Conservation (phyloP, 2,329 filamentous ascomycete genomes). For the Trichoderma sp. region DNA sequence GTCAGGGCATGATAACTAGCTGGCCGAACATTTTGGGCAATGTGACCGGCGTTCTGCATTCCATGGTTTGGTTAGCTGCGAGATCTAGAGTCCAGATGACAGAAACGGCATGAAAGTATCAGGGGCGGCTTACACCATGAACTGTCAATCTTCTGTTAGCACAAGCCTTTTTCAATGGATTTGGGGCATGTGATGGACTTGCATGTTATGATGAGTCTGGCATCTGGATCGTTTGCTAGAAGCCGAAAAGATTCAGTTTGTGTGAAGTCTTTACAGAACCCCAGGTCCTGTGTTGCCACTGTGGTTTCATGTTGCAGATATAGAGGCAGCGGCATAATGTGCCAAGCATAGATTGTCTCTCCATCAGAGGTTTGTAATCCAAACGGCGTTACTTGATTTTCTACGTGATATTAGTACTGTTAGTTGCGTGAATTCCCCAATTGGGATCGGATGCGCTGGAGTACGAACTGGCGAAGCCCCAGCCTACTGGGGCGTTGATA, state of each 20-base stretch:
- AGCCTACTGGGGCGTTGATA: constrained; percentile 72
- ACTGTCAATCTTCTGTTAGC: constrained; percentile 40
- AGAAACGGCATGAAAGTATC: neutral
- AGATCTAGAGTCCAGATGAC: constrained; percentile 29
- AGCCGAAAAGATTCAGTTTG: constrained; percentile 58
- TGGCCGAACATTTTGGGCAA: constrained; percentile 75
- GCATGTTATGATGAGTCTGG: constrained; percentile 64
- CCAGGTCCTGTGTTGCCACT: constrained; percentile 53
- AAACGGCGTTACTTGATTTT: constrained; percentile 87
- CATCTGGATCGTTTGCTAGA: constrained; percentile 60
- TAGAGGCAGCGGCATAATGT: constrained; percentile 75
- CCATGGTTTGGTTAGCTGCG: constrained; percentile 24
- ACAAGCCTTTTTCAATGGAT: neutral
- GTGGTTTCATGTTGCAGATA: constrained; percentile 69
- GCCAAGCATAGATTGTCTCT: constrained; percentile 83
- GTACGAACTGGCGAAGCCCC: constrained; percentile 75
- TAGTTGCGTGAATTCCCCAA: neutral
- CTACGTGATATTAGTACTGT: constrained; percentile 41
- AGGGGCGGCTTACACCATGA: constrained; percentile 55
- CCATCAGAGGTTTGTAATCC: constrained; percentile 71
- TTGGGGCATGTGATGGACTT: constrained; percentile 32
- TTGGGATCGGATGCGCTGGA: neutral
- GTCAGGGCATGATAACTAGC: constrained; percentile 75
- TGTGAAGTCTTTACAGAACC: constrained; percentile 53
- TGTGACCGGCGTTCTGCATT: constrained; percentile 74